phyloP scores from a whole-genome alignment of 495 filamentous ascomycete genomes.

The Podospora sp. region DNA sequence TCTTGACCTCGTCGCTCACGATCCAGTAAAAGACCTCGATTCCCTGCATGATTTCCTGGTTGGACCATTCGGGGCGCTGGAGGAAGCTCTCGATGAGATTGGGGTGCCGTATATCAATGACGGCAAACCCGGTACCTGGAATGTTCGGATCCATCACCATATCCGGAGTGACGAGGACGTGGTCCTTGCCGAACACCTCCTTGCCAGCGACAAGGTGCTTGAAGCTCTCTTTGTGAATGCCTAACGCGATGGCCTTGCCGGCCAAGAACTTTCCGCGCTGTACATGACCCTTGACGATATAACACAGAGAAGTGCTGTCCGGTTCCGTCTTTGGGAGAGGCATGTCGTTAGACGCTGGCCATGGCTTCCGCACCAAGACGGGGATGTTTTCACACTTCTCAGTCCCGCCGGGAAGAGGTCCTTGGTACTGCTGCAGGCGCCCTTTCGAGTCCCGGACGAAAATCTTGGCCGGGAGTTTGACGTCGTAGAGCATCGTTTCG shows the following conservation, averaged over 20 bases:
- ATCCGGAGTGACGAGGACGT: slow-evolving; percentile 57
- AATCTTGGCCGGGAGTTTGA: slow-evolving; percentile 67
- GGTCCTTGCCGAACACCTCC: slow-evolving; percentile 55
- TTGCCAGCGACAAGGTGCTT: slow-evolving; percentile 52
- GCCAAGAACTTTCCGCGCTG: slow-evolving; percentile 79
- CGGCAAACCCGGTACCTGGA: slow-evolving; percentile 61
- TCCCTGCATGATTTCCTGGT: slow-evolving; percentile 62
- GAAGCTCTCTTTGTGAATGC: slow-evolving; percentile 58
- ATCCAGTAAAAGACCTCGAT: slow-evolving; percentile 79
- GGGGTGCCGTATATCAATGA: slow-evolving; percentile 73
- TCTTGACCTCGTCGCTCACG: slow-evolving; percentile 66
- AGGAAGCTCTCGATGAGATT: slow-evolving; percentile 71
- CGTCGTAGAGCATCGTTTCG: slow-evolving; percentile 64
- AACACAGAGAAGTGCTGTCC: slow-evolving; percentile 71
- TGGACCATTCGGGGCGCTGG: slow-evolving; percentile 71
- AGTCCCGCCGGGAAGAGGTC: slow-evolving; percentile 59
- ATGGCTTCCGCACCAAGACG: slow-evolving; percentile 76
- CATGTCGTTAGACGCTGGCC: slow-evolving; percentile 72
- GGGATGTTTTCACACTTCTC: slow-evolving; percentile 59
- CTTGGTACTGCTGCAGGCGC: slow-evolving; percentile 66
- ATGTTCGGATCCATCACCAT: slow-evolving; percentile 50
- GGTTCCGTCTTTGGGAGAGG: slow-evolving; percentile 67
- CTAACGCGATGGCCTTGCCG: slow-evolving; percentile 60
- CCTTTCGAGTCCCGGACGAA: slow-evolving; percentile 69
- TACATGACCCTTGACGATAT: slow-evolving; percentile 75